A percentile compares a stretch with the other conserved stretches of the same genome.
Evolutionary conservation across 495 filamentous ascomycete species (phyloP).

Genomic region (Talaromyces thailandensis): DNA sequence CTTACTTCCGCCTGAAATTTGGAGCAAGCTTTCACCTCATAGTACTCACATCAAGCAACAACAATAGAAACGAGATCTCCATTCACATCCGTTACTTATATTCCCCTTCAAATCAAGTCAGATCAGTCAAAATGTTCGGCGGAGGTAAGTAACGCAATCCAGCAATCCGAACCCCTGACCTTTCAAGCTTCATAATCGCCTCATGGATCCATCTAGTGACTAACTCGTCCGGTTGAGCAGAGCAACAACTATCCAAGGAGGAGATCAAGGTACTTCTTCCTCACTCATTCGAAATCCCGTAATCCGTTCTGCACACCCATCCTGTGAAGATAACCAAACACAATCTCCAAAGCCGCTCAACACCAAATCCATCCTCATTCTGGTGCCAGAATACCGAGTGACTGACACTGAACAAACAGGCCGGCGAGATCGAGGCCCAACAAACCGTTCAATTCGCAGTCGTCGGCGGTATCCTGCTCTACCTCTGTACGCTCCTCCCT

Average conservation of each 20-base stretch:
- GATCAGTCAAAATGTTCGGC: slow-evolving; percentile 31
- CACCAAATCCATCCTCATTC: too few species aligned
- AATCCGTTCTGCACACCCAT: background rate
- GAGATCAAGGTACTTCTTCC: slow-evolving; percentile 30
- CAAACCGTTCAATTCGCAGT: slow-evolving; percentile 56
- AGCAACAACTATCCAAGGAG: slow-evolving; percentile 39
- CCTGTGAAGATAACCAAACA: background rate
- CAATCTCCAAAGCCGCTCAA: background rate
- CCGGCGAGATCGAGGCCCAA: slow-evolving; percentile 61
- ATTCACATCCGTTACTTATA: background rate
- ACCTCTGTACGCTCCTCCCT: slow-evolving; percentile 61
- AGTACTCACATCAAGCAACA: background rate
- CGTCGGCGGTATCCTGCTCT: slow-evolving; percentile 57
- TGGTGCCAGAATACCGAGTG: too few species aligned
- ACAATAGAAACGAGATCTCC: background rate
- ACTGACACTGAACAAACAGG: slow-evolving; percentile 21
- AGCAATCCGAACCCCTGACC: background rate
- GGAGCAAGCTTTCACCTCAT: background rate
- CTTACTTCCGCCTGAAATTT: background rate
- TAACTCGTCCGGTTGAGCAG: slow-evolving; percentile 15
- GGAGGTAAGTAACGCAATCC: slow-evolving; percentile 21
- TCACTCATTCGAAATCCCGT: background rate
- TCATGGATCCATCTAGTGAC: background rate
- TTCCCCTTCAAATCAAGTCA: background rate
- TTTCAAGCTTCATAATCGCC: background rate